These are phyloP conservation scores for Boletales sp. DNA, from an alignment of 768 basidiomycete species.

Conservation along the genomic window DNA sequence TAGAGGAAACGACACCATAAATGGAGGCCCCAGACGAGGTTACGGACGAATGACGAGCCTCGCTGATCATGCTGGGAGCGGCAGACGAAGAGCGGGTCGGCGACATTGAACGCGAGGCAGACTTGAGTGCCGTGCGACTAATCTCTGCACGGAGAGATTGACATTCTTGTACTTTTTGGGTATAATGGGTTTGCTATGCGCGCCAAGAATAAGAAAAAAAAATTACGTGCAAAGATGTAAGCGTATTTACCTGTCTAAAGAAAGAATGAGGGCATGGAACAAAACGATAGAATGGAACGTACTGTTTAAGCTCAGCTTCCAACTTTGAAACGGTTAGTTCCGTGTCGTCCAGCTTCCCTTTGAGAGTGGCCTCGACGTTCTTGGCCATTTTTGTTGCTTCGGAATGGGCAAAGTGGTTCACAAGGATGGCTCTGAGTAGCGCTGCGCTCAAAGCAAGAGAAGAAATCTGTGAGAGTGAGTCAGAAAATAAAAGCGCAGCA, in stretches of 20 bases:
- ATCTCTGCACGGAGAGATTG: slow-evolving; percentile 66
- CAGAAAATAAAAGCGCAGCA: not conserved
- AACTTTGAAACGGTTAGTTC: slow-evolving; percentile 55
- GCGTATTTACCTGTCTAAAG: slow-evolving; percentile 56
- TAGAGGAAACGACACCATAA: slow-evolving; percentile 29
- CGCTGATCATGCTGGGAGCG: slow-evolving; percentile 19
- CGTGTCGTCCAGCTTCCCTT: slow-evolving; percentile 62
- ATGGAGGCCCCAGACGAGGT: slow-evolving; percentile 30
- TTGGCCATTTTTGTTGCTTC: slow-evolving; percentile 71
- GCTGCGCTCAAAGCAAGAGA: slow-evolving; percentile 74
- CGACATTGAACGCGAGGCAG: slow-evolving; percentile 21
- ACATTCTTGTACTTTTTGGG: slow-evolving; percentile 69
- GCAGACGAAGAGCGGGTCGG: slow-evolving; percentile 27
- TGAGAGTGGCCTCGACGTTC: slow-evolving; percentile 56
- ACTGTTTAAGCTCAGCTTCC: slow-evolving; percentile 73
- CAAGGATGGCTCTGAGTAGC: slow-evolving; percentile 76
- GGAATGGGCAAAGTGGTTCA: slow-evolving; percentile 78
- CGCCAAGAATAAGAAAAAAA: slow-evolving; percentile 14
- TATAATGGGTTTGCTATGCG: slow-evolving; percentile 54
- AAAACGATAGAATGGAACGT: slow-evolving; percentile 30
- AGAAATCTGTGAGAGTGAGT: slow-evolving; percentile 43
- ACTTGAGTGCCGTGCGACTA: slow-evolving; percentile 44
- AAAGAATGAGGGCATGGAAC: slow-evolving; percentile 15
- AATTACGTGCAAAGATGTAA: not conserved
- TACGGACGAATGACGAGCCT: slow-evolving; percentile 29